phyloP scores from a whole-genome alignment of 208 protist genomes.

The Crithidia bombi region DNA sequence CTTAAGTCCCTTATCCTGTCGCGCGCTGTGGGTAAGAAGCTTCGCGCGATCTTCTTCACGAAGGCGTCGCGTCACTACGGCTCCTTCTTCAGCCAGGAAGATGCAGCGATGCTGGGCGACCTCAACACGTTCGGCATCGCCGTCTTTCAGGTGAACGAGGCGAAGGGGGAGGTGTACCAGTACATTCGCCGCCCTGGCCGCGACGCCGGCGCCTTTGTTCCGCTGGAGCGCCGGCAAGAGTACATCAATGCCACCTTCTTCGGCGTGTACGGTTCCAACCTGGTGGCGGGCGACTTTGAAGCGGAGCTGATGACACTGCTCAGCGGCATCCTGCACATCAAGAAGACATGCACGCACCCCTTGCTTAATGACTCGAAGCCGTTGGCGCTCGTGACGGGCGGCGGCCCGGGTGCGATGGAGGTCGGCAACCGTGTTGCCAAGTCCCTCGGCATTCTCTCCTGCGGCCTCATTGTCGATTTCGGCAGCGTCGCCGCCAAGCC shows the following conservation, averaged over 20 bases:
- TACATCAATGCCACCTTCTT: slow-evolving; percentile 91
- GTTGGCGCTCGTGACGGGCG: slow-evolving; percentile 91
- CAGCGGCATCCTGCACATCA: slow-evolving; percentile 81
- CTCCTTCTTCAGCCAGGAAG: slow-evolving; percentile 92
- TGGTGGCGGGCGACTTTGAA: slow-evolving; percentile 92
- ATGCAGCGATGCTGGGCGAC: slow-evolving; percentile 86
- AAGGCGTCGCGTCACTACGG: slow-evolving; percentile 79
- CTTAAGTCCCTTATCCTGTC: slow-evolving; percentile 92
- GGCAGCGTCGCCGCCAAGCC: slow-evolving; percentile 80
- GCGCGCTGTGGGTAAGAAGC: slow-evolving; percentile 74
- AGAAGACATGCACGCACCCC: slow-evolving; percentile 64
- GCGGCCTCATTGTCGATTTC: slow-evolving; percentile 93
- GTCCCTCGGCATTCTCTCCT: slow-evolving; percentile 90
- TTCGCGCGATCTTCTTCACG: slow-evolving; percentile 89
- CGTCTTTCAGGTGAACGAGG: slow-evolving; percentile 88
- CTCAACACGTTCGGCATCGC: slow-evolving; percentile 87
- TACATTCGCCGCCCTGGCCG: slow-evolving; percentile 84
- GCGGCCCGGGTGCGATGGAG: slow-evolving; percentile 93
- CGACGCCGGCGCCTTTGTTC: slow-evolving; percentile 88
- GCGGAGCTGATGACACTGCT: slow-evolving; percentile 86
- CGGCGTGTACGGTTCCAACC: slow-evolving; percentile 93
- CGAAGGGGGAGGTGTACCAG: slow-evolving; percentile 82
- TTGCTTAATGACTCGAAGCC: slow-evolving; percentile 80
- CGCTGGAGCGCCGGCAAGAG: slow-evolving; percentile 83
- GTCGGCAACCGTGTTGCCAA: slow-evolving; percentile 93